phyloP scores from a whole-genome alignment of 345 rosid species.

The Gossypioides kirkii region DNA sequence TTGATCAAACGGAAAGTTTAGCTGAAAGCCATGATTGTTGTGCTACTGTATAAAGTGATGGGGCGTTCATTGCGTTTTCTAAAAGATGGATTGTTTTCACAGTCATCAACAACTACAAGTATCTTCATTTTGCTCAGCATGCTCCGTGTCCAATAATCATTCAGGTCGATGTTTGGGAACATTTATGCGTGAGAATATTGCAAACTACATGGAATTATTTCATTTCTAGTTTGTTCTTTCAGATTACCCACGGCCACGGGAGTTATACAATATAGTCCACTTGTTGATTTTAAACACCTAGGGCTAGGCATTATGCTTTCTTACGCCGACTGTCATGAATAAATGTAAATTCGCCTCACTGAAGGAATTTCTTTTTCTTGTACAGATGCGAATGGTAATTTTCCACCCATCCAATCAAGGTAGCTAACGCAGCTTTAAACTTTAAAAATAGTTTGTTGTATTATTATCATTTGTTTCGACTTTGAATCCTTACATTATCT shows the following conservation, averaged over 20 bases:
- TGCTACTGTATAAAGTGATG: not conserved
- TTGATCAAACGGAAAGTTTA: not conserved
- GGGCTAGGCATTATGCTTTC: not conserved
- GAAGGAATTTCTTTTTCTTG: conserved; percentile 10
- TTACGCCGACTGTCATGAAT: not conserved
- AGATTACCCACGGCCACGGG: not conserved
- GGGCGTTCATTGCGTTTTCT: not conserved
- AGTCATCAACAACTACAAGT: not conserved
- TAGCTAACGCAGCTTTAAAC: conserved; percentile 12
- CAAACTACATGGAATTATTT: not conserved
- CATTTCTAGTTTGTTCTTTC: not conserved
- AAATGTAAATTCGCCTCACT: conserved; percentile 7
- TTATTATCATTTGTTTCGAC: not conserved
- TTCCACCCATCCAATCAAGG: conserved; percentile 52
- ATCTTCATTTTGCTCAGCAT: not conserved
- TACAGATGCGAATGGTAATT: conserved; percentile 57
- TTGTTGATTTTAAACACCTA: not conserved
- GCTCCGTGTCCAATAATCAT: not conserved
- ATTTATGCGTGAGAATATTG: not conserved
- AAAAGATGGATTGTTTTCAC: not conserved
- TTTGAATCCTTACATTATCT: conserved; percentile 2
- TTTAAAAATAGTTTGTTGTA: not conserved
- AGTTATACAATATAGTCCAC: not conserved
- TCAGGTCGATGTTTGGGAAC: not conserved
- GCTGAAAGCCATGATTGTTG: not conserved